Percentiles rank a stretch among this genome's conserved stretches.
phyloP scores from a whole-genome alignment of 768 basidiomycete genomes.

The Russula ochroleuca region DNA sequence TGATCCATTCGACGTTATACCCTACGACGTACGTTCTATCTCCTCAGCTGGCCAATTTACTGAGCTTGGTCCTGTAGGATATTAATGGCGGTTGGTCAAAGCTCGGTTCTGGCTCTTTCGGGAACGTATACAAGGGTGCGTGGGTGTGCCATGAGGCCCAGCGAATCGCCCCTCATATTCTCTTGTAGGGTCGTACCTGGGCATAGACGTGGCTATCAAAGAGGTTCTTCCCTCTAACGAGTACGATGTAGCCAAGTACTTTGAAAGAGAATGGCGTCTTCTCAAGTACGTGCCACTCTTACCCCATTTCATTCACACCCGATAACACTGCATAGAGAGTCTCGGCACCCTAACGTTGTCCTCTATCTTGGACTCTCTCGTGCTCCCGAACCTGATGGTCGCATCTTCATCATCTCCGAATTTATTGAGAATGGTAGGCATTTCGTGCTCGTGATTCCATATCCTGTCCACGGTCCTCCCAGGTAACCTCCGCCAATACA shows the following conservation, averaged over 20 bases:
- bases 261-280: conserved; percentile 96
- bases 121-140: conserved; percentile 83
- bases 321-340: conserved; percentile 49
- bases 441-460: neutral
- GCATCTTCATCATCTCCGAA: conserved; percentile 94
- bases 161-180: conserved; percentile 1
- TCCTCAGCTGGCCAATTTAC: neutral
- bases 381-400: conserved; percentile 69
- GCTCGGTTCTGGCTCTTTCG: conserved; percentile 88
- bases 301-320: conserved; percentile 18
- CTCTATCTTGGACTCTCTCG: conserved; percentile 87
- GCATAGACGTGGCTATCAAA: conserved; percentile 94
- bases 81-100: conserved; percentile 87
- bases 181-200: conserved; percentile 73
- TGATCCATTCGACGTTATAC: conserved; percentile 84
- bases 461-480: conserved; percentile 19
- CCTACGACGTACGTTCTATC: conserved; percentile 59
- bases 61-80: conserved; percentile 46
- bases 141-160: conserved; percentile 30
- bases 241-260: conserved; percentile 96
- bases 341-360: conserved; percentile 88
- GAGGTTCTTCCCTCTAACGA: conserved; percentile 89
- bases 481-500: conserved; percentile 83
- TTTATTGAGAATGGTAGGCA: conserved; percentile 75
- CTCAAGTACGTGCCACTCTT: conserved; percentile 60